Conservation (phyloP, 2,329 filamentous ascomycete genomes). For the Ciborinia camelliae region DNA sequence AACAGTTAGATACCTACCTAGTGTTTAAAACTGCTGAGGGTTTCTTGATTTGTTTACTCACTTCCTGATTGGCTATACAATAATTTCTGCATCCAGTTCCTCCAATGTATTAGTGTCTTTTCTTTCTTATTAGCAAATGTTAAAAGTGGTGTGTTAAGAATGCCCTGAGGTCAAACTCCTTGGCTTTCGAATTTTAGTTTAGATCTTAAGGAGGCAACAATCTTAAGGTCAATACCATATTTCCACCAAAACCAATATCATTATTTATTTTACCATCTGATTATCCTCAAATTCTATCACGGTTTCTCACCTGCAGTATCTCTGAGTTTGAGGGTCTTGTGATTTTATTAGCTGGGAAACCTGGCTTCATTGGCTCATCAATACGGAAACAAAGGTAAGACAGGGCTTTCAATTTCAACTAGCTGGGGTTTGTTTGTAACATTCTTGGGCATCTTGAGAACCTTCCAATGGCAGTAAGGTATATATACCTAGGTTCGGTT, state of each 20-base stretch:
- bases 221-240: background rate
- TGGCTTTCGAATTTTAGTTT: background rate
- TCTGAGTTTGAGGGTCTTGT: background rate
- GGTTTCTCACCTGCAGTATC: background rate
- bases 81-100: background rate
- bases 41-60: background rate
- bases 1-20: background rate
- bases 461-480: background rate
- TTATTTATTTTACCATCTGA: background rate
- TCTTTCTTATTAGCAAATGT: no score
- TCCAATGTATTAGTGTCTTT: background rate
- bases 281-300: no score
- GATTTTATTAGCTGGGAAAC: background rate
- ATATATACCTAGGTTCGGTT: no score
- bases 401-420: background rate
- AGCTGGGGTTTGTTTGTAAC: fast-evolving
- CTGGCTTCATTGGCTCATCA: background rate
- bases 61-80: background rate
- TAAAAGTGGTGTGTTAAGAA: no score
- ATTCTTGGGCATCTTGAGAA: no score
- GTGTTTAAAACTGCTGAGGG: no score
- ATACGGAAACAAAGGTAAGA: background rate
- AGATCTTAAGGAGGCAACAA: background rate
- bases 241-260: background rate
- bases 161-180: no score